Evolutionary conservation across 371 early-diverging fungal species (phyloP), one percentile per base, ranked within the genome.

Genomic region (Actinomortierella wolfii): DNA sequence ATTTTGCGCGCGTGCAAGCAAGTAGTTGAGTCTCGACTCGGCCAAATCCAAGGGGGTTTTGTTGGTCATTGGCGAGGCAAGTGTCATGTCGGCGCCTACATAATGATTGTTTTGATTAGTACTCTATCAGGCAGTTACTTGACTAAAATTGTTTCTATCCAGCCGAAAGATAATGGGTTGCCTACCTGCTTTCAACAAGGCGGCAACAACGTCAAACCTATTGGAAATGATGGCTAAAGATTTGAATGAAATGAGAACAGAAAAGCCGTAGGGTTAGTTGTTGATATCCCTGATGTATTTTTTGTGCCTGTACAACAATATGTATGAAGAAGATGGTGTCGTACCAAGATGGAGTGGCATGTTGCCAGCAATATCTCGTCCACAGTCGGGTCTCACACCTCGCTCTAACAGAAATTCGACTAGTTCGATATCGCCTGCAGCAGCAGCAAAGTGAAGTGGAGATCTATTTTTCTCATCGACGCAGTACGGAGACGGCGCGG

Each of bases 391-490:
- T 15, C 71, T 65, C 1, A 71, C 71, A 17, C 71, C 71, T 46
- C 71, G 58, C 43, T 71, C 71, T 17, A 71, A 44, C 11, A 71
- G 62, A 51, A 65, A 71, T 42, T 71, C 71, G 2, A 71, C 71
- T 25, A 71, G 52, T 13, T 71, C 71, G 34, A 71, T 9, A 55
- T 71, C 71, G 41, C 71, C 71, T 9, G 71, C 60, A 8, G 71
- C 71, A 1, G 71, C 71, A 2, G 71, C 71, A 71, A 71, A 71
- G 45, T 71, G 71, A 14, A 71, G 43, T 3, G 71, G 71, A 14
- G 71, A 71, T 1, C 71, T 61, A 14, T 71, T 71, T 59, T 71
- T 71, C 24, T 71, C 71, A 42, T 71, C 71, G 2, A 71, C 71
- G 40, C 71, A 71, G 23, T 71, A 71, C 0, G 71, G 71, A 2